A percentile compares a stretch with the other conserved stretches of the same genome.
These are phyloP conservation scores for Sugiyamaella qingdaonensis DNA, from an alignment of 805 yeast species.

Conservation along the genomic window DNA sequence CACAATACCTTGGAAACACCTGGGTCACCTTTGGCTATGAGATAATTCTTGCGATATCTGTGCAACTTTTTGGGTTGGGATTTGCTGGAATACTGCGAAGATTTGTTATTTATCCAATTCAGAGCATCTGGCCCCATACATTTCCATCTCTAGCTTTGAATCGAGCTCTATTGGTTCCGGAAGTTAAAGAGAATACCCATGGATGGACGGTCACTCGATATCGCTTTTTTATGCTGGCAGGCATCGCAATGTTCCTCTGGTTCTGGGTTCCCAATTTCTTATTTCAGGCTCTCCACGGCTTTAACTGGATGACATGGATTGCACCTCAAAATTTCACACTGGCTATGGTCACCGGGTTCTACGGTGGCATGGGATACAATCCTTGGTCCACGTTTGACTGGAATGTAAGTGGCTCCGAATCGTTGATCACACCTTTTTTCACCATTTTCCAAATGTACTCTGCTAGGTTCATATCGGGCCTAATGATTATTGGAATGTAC, in stretches of 20 bases:
- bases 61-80: constrained; percentile 51
- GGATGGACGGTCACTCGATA: constrained; percentile 60
- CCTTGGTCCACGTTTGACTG: constrained; percentile 46
- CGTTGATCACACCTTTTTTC: constrained; percentile 39
- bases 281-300: constrained; percentile 52
- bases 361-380: constrained; percentile 43
- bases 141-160: constrained; percentile 54
- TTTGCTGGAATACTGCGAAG: constrained; percentile 53
- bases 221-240: constrained; percentile 39
- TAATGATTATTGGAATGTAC: constrained; percentile 47
- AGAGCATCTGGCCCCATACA: constrained; percentile 48
- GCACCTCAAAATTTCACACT: constrained; percentile 47
- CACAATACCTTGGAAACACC: constrained; percentile 12
- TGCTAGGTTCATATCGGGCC: constrained; percentile 46
- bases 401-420: constrained; percentile 32
- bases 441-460: constrained; percentile 40
- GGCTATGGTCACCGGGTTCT: constrained; percentile 50
- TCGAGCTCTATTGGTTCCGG: constrained; percentile 38
- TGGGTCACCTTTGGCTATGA: constrained; percentile 44
- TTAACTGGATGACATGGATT: constrained; percentile 62
- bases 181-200: constrained; percentile 18
- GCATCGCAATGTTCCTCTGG: constrained; percentile 41
- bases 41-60: constrained; percentile 41
- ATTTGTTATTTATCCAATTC: constrained; percentile 43
- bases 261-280: constrained; percentile 59